These are phyloP conservation scores for Komagataella kurtzmanii DNA, from an alignment of 805 yeast species.

Conservation along the genomic window DNA sequence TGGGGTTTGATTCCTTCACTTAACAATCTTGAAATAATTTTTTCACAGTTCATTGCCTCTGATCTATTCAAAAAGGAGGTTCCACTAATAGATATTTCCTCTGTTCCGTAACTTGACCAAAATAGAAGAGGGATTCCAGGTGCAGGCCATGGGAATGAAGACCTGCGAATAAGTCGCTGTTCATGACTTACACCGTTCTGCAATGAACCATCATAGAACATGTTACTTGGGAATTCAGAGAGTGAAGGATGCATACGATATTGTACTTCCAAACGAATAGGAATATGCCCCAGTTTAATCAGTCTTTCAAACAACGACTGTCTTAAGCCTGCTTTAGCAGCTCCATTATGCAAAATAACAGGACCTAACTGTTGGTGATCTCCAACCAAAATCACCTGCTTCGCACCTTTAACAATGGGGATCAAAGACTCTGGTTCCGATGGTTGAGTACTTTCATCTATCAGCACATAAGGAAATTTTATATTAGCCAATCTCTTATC, in stretches of 20 bases:
- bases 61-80: constrained; percentile 72
- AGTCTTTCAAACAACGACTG: constrained; percentile 85
- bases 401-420: constrained; percentile 81
- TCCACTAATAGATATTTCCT: constrained; percentile 69
- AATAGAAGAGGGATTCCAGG: constrained; percentile 85
- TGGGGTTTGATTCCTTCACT: constrained; percentile 65
- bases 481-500: constrained; percentile 44
- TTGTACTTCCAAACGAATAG: constrained; percentile 80
- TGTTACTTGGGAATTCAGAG: constrained; percentile 78
- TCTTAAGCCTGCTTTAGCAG: constrained; percentile 75
- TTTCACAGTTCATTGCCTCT: constrained; percentile 84
- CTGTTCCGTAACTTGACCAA: constrained; percentile 83
- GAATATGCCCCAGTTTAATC: constrained; percentile 69
- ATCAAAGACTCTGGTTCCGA: constrained; percentile 86
- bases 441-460: constrained; percentile 92
- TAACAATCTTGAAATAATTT: constrained; percentile 47
- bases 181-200: constrained; percentile 85
- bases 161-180: constrained; percentile 41
- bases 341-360: constrained; percentile 65
- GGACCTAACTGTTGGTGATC: constrained; percentile 96
- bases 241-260: constrained; percentile 90
- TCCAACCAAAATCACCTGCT: constrained; percentile 79
- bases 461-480: constrained; percentile 64
- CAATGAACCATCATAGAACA: constrained; percentile 85
- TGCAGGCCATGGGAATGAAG: constrained; percentile 87